Evolutionary conservation across 495 filamentous ascomycete species (phyloP).

Genomic region (Podospora comata): DNA sequence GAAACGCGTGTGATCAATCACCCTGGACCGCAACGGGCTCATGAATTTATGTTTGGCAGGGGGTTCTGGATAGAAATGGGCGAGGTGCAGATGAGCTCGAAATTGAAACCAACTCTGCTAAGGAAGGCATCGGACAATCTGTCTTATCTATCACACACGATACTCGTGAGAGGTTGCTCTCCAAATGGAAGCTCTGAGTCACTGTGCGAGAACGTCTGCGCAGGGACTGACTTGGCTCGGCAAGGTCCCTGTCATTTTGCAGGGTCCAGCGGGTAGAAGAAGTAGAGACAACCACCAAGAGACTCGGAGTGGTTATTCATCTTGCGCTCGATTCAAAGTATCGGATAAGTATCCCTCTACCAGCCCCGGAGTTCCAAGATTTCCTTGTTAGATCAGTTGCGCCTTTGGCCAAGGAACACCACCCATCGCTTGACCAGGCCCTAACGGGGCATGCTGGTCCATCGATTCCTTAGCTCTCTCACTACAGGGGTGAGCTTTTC

Average conservation of each 20-base stretch:
- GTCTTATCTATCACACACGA: not conserved
- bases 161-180: not conserved
- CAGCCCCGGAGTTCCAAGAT: not conserved
- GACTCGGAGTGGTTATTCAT: not conserved
- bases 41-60: not conserved
- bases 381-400: conserved; percentile 10
- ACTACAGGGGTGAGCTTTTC: not conserved
- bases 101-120: not conserved
- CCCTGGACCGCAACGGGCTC: conserved; percentile 15
- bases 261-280: conserved; percentile 2
- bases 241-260: not conserved
- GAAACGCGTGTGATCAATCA: conserved; percentile 20
- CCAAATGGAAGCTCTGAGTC: not conserved
- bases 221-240: not conserved
- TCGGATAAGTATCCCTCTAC: conserved; percentile 26
- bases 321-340: conserved; percentile 28
- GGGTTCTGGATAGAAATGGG: conserved; percentile 19
- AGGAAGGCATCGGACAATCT: not conserved
- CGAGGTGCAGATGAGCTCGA: conserved; percentile 16
- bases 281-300: not conserved
- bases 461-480: not conserved
- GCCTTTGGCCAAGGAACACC: conserved; percentile 18
- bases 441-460: conserved; percentile 9
- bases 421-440: conserved; percentile 16
- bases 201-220: not conserved